phyloP scores from a whole-genome alignment of 768 basidiomycete species.

The Rhodotorula diobovata region DNA sequence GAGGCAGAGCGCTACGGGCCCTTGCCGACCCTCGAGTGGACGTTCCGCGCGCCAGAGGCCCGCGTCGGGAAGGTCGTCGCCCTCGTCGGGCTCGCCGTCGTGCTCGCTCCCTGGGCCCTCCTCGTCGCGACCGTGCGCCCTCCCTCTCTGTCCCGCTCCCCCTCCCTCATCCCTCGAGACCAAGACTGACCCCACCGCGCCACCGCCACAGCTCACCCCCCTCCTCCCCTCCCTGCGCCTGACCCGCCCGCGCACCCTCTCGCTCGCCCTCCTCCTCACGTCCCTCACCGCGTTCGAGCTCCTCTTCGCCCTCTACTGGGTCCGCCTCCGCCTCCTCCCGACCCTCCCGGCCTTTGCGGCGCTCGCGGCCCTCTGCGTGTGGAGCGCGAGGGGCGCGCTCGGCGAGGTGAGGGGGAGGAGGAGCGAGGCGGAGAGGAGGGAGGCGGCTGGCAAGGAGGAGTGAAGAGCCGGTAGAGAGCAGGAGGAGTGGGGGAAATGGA shows the following conservation, averaged over 20 bases:
- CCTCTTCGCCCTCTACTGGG: conserved; percentile 38
- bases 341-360: conserved; percentile 26
- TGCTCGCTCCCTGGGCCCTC: conserved; percentile 35
- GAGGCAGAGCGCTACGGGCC: conserved; percentile 30
- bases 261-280: conserved; percentile 30
- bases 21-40: conserved; percentile 32
- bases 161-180: background rate
- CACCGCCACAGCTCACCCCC: conserved; percentile 1
- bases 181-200: too few species aligned
- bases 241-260: background rate
- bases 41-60: conserved; percentile 28
- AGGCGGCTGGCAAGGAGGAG: conserved; percentile 7
- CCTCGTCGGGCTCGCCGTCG: conserved; percentile 21
- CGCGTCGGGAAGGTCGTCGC: conserved; percentile 9
- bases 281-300: conserved; percentile 32
- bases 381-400: conserved; percentile 25
- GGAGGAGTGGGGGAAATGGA: too few species aligned
- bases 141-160: background rate
- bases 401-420: conserved; percentile 24
- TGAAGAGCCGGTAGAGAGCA: background rate
- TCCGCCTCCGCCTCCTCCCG: conserved; percentile 29
- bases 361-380: conserved; percentile 7
- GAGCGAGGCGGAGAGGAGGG: background rate
- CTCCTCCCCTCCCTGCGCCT: conserved; percentile 25
- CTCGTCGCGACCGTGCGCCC: conserved; percentile 25